A percentile compares a stretch with the other conserved stretches of the same genome.
Conservation (phyloP, 2,329 filamentous ascomycete genomes). For the Huntiella bhutanensis region DNA sequence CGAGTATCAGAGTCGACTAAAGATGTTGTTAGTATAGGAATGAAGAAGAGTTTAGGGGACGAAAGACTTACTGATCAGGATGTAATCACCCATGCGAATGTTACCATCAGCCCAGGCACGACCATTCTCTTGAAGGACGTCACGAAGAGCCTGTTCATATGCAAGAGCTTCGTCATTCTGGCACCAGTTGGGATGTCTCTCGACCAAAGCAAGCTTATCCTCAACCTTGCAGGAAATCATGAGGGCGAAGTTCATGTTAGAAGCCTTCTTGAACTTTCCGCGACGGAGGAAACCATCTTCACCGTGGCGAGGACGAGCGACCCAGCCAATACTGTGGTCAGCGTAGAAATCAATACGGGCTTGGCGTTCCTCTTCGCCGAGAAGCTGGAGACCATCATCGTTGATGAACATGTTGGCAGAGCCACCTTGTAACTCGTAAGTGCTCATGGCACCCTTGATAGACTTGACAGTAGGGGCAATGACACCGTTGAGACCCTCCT, state of each 20-base stretch:
- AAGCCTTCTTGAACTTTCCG: constrained; percentile 51
- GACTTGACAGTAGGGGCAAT: constrained; percentile 62
- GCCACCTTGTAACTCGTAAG: constrained; percentile 60
- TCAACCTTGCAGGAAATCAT: constrained; percentile 53
- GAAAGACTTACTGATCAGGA: constrained; percentile 25
- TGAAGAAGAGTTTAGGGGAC: not conserved
- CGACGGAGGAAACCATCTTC: constrained; percentile 42
- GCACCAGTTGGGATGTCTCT: constrained; percentile 43
- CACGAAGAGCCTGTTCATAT: constrained; percentile 45
- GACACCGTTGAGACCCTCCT: constrained; percentile 58
- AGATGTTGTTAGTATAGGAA: not conserved
- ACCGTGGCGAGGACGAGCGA: constrained; percentile 44
- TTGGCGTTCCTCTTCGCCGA: constrained; percentile 40
- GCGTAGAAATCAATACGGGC: constrained; percentile 50
- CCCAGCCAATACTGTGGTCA: constrained; percentile 51
- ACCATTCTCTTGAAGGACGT: constrained; percentile 47
- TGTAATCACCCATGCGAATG: constrained; percentile 70
- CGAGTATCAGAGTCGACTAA: constrained; percentile 56
- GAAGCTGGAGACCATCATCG: constrained; percentile 53
- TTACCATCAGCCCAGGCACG: constrained; percentile 70
- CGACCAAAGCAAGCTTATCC: constrained; percentile 40
- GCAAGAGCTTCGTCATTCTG: constrained; percentile 48
- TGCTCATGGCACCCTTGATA: constrained; percentile 58
- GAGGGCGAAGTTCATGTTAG: constrained; percentile 54
- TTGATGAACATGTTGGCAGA: constrained; percentile 62